Evolutionary conservation across 768 basidiomycete species (phyloP), one percentile per base, ranked within the genome.

Genomic region (Stropharia rugosoannulata): DNA sequence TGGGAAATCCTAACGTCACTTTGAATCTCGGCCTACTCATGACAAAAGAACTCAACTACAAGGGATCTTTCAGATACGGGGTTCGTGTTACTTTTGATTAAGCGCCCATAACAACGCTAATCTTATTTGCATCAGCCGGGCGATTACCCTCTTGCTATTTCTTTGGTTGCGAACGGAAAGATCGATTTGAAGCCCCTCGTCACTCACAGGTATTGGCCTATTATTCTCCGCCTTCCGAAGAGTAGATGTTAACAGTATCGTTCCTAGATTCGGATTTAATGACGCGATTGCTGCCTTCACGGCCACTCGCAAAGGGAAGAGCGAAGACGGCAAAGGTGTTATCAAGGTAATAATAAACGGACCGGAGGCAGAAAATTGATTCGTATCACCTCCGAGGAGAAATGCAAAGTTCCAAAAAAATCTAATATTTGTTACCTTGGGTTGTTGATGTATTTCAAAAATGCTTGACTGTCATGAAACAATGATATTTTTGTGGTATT

Each of bases 21-120:
- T 74, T 97, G 57, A 89, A 95, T 27, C 74, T 95, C 63, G 80
- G 82, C 49, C 72, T 79, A 45, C 72, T 94, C 36, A 80, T 87
- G 56, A 77, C 78, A 45, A 95, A 95, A 73, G 92, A 97, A 71
- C 71, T 97, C 16, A 81, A 74, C 54, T 76, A 93, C 70, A 90
- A 87, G 64, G 94, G 95, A 37, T 92, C 90, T n/a, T 97, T 97
- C 88, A 86, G 95, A 63, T 95, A 90, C 64, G 89, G 85, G 13
- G 84, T 90, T 68, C 55, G 82, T 27, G 42, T 40, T 32, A 22
- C 43, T 44, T 16, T 51, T 43, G 5, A 51, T 22, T 16, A 25
- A 35, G n/a, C n/a, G 29, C 39, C 41, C 10, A 57, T 36, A 36
- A 49, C 51, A 13, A 32, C 41, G 37, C 53, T 25, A 25, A 41